Conservation (phyloP, 2,329 filamentous ascomycete species). For the Aspergillus hiratsukae region DNA sequence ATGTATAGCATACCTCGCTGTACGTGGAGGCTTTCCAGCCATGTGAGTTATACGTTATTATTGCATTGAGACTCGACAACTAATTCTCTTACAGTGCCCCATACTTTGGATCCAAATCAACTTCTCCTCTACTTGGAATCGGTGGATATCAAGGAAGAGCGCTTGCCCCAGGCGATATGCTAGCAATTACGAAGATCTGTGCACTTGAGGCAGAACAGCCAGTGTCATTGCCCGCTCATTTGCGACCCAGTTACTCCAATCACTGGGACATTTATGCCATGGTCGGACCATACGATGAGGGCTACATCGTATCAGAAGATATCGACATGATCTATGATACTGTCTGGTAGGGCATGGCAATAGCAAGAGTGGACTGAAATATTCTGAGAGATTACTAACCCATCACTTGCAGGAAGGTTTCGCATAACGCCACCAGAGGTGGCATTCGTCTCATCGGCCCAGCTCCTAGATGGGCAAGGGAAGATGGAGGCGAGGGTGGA, state of each 20-base stretch:
- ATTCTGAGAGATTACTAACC: too few relatives aligned
- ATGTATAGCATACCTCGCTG: constrained; percentile 55
- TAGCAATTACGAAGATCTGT: constrained; percentile 42
- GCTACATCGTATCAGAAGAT: constrained; percentile 48
- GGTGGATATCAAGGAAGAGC: constrained; percentile 58
- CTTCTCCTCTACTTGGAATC: constrained; percentile 53
- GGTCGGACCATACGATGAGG: constrained; percentile 54
- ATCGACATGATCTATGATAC: constrained; percentile 56
- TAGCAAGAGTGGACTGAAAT: too few relatives aligned
- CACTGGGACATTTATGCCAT: constrained; percentile 53
- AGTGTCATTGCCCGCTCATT: constrained; percentile 44
- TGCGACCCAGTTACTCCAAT: constrained; percentile 48
- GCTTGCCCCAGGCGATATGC: constrained; percentile 51
- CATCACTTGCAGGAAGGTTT: constrained; percentile 56
- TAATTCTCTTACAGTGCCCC: constrained; percentile 48
- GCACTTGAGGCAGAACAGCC: too few relatives aligned
- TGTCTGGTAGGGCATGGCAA: too few relatives aligned
- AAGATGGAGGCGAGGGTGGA: constrained; percentile 59
- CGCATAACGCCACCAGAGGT: constrained; percentile 57
- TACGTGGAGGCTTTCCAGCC: constrained; percentile 55
- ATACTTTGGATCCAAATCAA: constrained; percentile 58
- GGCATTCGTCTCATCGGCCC: constrained; percentile 59
- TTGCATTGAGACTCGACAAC: too few relatives aligned
- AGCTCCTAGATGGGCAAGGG: constrained; percentile 54
- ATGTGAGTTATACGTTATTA: too few relatives aligned